Base-by-base conservation (phyloP, 1,284 basidiomycete species). In the Sutorius eximius region DNA sequence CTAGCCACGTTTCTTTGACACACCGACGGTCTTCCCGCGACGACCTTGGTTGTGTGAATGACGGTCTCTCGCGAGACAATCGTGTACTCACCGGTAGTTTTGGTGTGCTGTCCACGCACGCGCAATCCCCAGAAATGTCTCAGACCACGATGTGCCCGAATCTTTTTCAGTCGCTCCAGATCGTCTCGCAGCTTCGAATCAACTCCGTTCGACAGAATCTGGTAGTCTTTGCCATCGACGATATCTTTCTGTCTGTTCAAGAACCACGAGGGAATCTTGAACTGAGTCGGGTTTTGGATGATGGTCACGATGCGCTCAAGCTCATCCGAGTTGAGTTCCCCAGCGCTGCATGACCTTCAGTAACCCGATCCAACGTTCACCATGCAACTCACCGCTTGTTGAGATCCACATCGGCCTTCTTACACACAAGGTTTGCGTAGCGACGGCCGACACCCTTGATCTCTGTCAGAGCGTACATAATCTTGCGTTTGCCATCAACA, bases 371-470 rank as follows among this genome's bases (percentile, higher is more conserved):
- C 41, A 24, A 27, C 33, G 16, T 10, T 11, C 33, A 16, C 15
- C 40, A 43, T n/a, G 13, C 0, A 22, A 80, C 90, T 61, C 69
- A 97, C 95, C 97, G 93, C 82, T 99, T 99, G 84, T 86, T 91
- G 64, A 99, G 86, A 75, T 99, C 95, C 56, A 99, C 92, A 81
- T 99, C 97, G 66, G 97, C 97, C 85, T 99, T 99, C 82, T 99
- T 99, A 89, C 95, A 98, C 68, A 99, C 96, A 71, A 99, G 82
- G 82, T 99, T 99, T 74, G 97, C 87, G 80, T 98, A 99, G 59
- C 97, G 91, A 63, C 97, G 90, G 72, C 97, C 97, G 63, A 99
- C 96, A 90, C 97, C 97, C 85, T 98, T 98, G 85, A 99, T 99
- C 82, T 99, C 94, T 51, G 94, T 97, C 81, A 97, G 75, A 69